A percentile compares a stretch with the other conserved stretches of the same genome.
phyloP scores from a whole-genome alignment of 1,139 yeast species.

The Tardiomyces blankii region DNA sequence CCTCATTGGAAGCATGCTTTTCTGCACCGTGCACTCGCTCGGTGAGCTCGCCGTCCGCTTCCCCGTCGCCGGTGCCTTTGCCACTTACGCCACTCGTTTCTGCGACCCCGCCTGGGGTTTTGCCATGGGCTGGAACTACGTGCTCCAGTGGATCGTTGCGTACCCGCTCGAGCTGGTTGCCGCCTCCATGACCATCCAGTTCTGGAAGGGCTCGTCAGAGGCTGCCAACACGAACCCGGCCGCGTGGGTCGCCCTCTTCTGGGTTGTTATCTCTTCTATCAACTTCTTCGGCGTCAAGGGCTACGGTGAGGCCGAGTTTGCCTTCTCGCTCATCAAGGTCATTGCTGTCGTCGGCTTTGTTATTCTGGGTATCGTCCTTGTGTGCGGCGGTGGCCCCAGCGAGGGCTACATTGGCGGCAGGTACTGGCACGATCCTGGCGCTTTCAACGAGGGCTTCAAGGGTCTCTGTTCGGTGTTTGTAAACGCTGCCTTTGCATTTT shows the following conservation, averaged over 20 bases:
- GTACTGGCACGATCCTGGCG: constrained; percentile 54
- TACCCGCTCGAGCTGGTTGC: constrained; percentile 68
- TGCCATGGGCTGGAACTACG: constrained; percentile 74
- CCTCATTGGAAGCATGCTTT: constrained; percentile 57
- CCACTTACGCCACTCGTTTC: constrained; percentile 51
- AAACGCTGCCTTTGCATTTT: constrained; percentile 78
- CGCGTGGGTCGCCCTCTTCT: constrained; percentile 53
- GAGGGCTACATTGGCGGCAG: constrained; percentile 49
- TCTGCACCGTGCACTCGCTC: constrained; percentile 53
- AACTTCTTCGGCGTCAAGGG: constrained; percentile 62
- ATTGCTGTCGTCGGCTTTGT: constrained; percentile 51
- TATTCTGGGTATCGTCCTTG: constrained; percentile 45
- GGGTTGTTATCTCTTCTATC: constrained; percentile 40
- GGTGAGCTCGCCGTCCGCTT: constrained; percentile 67
- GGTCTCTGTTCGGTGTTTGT: constrained; percentile 80
- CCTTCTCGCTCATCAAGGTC: constrained; percentile 45
- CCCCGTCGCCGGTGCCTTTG: constrained; percentile 63
- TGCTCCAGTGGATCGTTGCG: constrained; percentile 63
- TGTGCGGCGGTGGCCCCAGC: constrained; percentile 54
- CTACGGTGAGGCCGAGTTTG: constrained; percentile 61
- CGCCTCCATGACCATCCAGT: constrained; percentile 57
- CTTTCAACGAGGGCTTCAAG: constrained; percentile 56
- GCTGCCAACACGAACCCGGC: constrained; percentile 39
- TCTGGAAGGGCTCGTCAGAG: constrained; percentile 40
- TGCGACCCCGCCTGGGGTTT: constrained; percentile 63